Evolutionary conservation across 768 basidiomycete species (phyloP), one percentile per base, ranked within the genome.

Genomic region (Hericium alpestre): DNA sequence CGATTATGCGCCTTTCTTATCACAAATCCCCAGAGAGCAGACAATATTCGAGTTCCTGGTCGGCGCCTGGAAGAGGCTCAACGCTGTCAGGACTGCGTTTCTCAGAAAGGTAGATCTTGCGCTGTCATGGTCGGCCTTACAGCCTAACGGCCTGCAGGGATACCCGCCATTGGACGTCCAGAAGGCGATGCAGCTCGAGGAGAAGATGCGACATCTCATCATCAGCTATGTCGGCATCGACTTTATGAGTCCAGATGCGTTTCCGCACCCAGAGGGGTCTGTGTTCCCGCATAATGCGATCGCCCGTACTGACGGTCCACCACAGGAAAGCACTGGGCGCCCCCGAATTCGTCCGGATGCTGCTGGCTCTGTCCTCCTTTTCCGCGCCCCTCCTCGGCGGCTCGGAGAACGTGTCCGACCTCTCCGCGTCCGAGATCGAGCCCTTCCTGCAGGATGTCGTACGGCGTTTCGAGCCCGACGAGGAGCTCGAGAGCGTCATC

Each of bases 191-290:
- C 70, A 66, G 27, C 69, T 80, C n/a, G 74, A 92, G 20, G 88
- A 93, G 46, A 90, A 84, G 68, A 67, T 89, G 39, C 84, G 87
- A n/a, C 79, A 87, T 56, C 76, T 96, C 15, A 70, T 97, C 52
- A 81, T 98, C 61, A 91, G 87, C 56, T 96, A 96, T 71, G 81
- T 86, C 11, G 94, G 93, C 5, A 77, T 97, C 51, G 87, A 80
- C 22, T 74, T 99, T 10, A 92, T 94, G 71, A 93, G 94, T 58
- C 90, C 94, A 1, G 84, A 84, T 40, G 94, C 97, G 87, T 98
- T 99, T 63, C 89, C 92, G 51, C 91, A 96, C 63, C 94, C 93
- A 10, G 56, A 70, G 54, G 79, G 82, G 93, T 90, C 69, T 58
- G 80, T 73, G 23, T 50, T 38, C 20, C 15, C 15, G 25, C 55